phyloP scores from a whole-genome alignment of 441 rosid genomes.

The Erodium chrysanthum region DNA sequence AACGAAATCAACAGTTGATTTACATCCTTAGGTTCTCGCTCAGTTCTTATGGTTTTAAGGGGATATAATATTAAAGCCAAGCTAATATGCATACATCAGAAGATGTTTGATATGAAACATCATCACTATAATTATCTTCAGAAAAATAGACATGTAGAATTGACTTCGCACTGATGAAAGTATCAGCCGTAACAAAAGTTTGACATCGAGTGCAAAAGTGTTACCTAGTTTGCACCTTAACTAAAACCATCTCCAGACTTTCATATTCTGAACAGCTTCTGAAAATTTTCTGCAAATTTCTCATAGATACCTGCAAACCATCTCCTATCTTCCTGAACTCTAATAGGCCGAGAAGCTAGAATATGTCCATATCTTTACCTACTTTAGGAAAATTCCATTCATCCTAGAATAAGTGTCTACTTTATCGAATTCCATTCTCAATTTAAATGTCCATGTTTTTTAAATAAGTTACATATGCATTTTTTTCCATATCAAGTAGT shows the following conservation, averaged over 20 bases:
- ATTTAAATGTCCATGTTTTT: too few species aligned
- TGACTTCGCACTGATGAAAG: background rate
- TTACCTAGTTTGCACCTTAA: constrained; percentile 68
- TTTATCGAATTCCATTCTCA: too few species aligned
- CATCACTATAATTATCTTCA: background rate
- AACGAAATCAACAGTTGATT: constrained; percentile 15
- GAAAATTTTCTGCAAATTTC: constrained; percentile 73
- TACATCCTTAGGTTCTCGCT: constrained; percentile 12
- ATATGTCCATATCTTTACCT: too few species aligned
- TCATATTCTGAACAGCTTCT: constrained; percentile 65
- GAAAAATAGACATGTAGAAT: background rate
- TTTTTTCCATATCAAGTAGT: too few species aligned
- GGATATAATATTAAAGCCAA: constrained; percentile 4
- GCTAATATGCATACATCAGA: background rate
- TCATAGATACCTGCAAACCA: constrained; percentile 71
- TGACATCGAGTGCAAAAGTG: background rate
- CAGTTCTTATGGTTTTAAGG: background rate
- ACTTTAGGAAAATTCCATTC: too few species aligned
- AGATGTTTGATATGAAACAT: constrained; percentile 4
- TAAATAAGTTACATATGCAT: too few species aligned
- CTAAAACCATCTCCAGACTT: constrained; percentile 84
- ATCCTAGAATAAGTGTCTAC: too few species aligned
- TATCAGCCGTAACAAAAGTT: background rate
- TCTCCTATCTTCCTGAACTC: too few species aligned
- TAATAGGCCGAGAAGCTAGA: too few species aligned